Evolutionary conservation across 2,329 filamentous ascomycete species (phyloP), one percentile per base, ranked within the genome.

Genomic region (Waltergamsia citrina): DNA sequence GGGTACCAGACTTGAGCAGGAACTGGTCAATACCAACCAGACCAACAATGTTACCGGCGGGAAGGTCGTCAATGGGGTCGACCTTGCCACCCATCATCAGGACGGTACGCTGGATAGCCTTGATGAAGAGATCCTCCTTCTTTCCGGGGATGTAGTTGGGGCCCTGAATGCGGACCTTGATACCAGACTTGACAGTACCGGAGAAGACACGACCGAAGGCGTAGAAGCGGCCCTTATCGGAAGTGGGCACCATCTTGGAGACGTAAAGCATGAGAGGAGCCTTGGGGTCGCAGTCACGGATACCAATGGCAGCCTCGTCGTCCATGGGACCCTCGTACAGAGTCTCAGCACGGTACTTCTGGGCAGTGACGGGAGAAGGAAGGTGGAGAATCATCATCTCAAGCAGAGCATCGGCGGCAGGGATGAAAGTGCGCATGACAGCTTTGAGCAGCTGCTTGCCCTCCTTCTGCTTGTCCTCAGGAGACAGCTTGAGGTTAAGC

Each of bases 301-400:
- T 95, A 78, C 81, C 87, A 62, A 94, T 84, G 71, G 84, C 88
- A 53, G 81, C 80, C 66, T 86, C 82, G 55, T 98, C 92, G 61
- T 98, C 92, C 40, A 71, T 57, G 53, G 92, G 92, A 77, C 92
- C 92, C 77, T 98, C 92, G 74, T 98, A 98, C 48, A 98, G 78
- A 61, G 88, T 94, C 79, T 96, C 92, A 57, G 77, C 82, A 82
- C 92, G 92, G 78, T 98, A 98, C 66, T 73, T 84, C 77, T 98
- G 92, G 51, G 92, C 92, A 47, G 85, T 94, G 54, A 86, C 77
- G 60, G 92, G 92, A 48, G 92, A 96, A 56, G 92, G 92, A 57
- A 98, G 77, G 69, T 98, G 92, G 59, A 98, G 84, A 72, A 96
- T 90, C 86, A 98, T 94, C 92, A 98, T 98, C 78, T 98, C 92